A percentile compares a stretch with the other conserved stretches of the same genome.
Conservation (phyloP, 2,329 filamentous ascomycete genomes). For the Xylaria multiplex region DNA sequence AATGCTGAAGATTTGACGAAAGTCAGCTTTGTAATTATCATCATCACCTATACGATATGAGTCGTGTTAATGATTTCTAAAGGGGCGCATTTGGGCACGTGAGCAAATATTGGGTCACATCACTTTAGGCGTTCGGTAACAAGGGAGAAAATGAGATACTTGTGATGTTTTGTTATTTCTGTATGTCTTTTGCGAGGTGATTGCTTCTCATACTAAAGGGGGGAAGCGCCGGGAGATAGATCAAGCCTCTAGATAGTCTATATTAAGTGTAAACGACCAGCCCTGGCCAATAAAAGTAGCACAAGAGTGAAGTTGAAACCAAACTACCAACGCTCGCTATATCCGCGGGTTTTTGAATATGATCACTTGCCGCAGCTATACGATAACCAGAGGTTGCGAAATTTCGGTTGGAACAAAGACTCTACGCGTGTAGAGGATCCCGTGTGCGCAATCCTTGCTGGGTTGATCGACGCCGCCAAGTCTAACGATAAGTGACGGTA, state of each 20-base stretch:
- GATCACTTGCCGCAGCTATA: too few species aligned
- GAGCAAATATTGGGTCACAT: slow-evolving; percentile 6
- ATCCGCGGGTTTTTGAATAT: background rate
- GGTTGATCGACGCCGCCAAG: slow-evolving; percentile 27
- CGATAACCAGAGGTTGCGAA: background rate
- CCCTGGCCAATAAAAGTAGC: slow-evolving; percentile 8
- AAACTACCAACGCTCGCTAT: background rate
- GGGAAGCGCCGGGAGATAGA: background rate
- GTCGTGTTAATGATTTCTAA: background rate
- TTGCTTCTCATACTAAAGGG: slow-evolving; percentile 32
- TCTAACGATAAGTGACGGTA: slow-evolving; percentile 5
- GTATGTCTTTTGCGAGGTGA: slow-evolving; percentile 15
- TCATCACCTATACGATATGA: slow-evolving; percentile 12
- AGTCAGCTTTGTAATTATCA: slow-evolving; percentile 1
- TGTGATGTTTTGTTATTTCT: slow-evolving; percentile 1
- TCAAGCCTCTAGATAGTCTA: slow-evolving; percentile 13
- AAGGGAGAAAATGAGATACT: slow-evolving; percentile 20
- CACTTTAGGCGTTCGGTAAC: slow-evolving; percentile 27
- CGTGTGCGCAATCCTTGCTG: slow-evolving; percentile 6
- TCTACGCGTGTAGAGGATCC: background rate
- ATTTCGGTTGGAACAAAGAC: background rate
- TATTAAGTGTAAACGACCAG: slow-evolving; percentile 25
- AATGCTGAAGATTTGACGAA: background rate
- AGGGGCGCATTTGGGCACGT: background rate
- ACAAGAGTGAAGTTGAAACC: slow-evolving; percentile 19